Evolutionary conservation across 352 stramenopile genomes (phyloP).

Genomic region (Phytophthora podocarpi): DNA sequence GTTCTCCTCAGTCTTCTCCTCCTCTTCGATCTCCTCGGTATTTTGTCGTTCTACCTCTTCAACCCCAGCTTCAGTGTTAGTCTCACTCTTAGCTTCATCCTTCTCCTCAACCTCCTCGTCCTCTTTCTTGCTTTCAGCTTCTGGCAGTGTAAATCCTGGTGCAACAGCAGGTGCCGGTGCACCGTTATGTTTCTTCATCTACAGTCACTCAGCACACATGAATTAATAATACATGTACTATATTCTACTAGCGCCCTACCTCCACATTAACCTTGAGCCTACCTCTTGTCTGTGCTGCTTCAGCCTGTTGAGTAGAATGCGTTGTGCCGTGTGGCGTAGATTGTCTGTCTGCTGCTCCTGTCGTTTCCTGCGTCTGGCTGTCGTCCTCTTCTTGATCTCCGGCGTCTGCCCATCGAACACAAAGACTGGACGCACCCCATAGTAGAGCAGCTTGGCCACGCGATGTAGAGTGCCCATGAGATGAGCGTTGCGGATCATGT

Average conservation of each 20-base stretch:
- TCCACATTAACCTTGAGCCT: not conserved
- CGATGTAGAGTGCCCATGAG: slow-evolving; percentile 94
- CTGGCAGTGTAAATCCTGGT: slow-evolving; percentile 61
- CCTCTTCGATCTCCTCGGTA: slow-evolving; percentile 10
- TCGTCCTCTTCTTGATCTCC: slow-evolving; percentile 94
- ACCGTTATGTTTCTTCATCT: slow-evolving; percentile 66
- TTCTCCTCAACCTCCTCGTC: slow-evolving; percentile 1
- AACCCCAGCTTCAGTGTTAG: not conserved
- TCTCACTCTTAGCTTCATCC: not conserved
- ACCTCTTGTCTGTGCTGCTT: slow-evolving; percentile 67
- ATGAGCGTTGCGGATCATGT: slow-evolving; percentile 95
- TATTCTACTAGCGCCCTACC: not conserved
- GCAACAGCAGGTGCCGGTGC: slow-evolving; percentile 47
- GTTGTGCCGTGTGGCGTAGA: slow-evolving; percentile 93
- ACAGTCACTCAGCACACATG: slow-evolving; percentile 3
- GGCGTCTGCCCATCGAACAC: slow-evolving; percentile 99
- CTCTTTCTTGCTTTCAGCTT: slow-evolving; percentile 4
- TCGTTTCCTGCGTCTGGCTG: slow-evolving; percentile 60
- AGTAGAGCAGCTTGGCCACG: slow-evolving; percentile 95
- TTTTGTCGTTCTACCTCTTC: not conserved
- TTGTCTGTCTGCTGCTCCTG: slow-evolving; percentile 81
- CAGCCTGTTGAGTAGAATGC: slow-evolving; percentile 93
- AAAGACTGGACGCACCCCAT: slow-evolving; percentile 97
- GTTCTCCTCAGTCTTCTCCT: slow-evolving; percentile 18
- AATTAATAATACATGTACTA: too few species aligned